phyloP scores from a whole-genome alignment of 1,284 basidiomycete species.

The Erythrobasidium hasegawianum region DNA sequence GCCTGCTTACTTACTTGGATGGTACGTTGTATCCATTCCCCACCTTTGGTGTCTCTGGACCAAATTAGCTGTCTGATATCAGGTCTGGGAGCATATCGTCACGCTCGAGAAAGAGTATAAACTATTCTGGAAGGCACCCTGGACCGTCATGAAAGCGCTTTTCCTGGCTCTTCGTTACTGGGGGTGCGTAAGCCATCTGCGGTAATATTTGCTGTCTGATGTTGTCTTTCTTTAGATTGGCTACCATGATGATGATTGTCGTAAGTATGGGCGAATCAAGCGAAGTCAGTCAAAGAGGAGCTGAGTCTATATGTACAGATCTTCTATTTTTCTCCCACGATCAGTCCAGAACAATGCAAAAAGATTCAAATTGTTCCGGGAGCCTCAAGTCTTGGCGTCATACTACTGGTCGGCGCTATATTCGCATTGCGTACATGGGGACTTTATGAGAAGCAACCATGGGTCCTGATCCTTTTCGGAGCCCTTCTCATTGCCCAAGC shows the following conservation, averaged over 20 bases:
- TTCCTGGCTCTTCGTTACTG: conserved; percentile 2
- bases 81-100: conserved; percentile 2
- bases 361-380: neutral
- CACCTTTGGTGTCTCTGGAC: no score
- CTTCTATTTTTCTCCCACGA: neutral
- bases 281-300: no score
- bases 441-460: neutral
- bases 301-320: neutral
- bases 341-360: neutral
- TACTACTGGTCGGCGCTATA: neutral
- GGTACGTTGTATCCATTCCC: no score
- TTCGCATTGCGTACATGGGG: neutral
- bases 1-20: neutral
- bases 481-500: neutral
- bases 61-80: no score
- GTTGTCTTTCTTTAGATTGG: no score
- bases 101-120: neutral
- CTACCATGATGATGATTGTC: neutral
- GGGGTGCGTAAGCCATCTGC: no score
- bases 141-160: neutral
- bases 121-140: neutral
- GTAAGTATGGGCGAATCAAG: neutral
- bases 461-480: neutral
- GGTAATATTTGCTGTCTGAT: no score
- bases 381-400: neutral